phyloP scores from a whole-genome alignment of 805 yeast genomes.

The Suhomyces pyralidae region DNA sequence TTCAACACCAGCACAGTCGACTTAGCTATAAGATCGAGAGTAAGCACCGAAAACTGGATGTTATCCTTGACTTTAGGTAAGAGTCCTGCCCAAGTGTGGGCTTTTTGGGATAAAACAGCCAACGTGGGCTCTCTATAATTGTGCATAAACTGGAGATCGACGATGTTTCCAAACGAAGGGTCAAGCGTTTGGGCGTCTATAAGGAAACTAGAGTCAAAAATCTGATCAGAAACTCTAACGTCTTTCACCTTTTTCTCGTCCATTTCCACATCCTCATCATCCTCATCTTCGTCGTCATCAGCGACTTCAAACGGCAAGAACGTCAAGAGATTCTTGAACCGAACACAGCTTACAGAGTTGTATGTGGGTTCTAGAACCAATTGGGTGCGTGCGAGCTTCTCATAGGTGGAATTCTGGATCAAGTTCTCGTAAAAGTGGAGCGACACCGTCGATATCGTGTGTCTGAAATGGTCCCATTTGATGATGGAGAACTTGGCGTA shows the following conservation, averaged over 20 bases:
- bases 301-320: conserved; percentile 60
- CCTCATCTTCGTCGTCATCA: conserved; percentile 41
- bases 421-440: conserved; percentile 83
- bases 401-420: conserved; percentile 49
- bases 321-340: conserved; percentile 66
- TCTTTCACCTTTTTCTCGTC: conserved; percentile 8
- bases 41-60: conserved; percentile 56
- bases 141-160: conserved; percentile 68
- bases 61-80: conserved; percentile 61
- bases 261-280: conserved; percentile 30
- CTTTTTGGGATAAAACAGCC: conserved; percentile 56
- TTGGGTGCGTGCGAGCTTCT: conserved; percentile 38
- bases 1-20: conserved; percentile 66
- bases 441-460: conserved; percentile 65
- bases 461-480: conserved; percentile 58
- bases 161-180: conserved; percentile 55
- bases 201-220: conserved; percentile 56
- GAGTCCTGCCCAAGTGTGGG: conserved; percentile 77
- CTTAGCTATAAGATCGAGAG: conserved; percentile 59
- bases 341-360: conserved; percentile 51
- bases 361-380: conserved; percentile 60
- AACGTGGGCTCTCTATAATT: conserved; percentile 82
- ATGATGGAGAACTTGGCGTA: conserved; percentile 76
- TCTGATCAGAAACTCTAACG: conserved; percentile 6
- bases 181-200: conserved; percentile 57